Base-by-base conservation (phyloP, 805 yeast genomes). In the Starmerella bombi region DNA sequence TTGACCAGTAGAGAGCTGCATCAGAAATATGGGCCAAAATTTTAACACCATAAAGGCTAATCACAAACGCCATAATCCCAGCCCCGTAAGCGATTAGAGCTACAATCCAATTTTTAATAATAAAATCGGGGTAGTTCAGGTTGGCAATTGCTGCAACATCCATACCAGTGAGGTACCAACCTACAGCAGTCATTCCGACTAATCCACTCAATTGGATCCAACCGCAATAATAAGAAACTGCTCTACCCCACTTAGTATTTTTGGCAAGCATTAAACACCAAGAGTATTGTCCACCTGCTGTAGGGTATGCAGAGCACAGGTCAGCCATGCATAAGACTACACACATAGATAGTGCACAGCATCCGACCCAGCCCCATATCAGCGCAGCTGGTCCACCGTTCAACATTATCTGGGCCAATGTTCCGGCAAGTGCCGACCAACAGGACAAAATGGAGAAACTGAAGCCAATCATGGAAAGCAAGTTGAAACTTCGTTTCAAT, bases 241-340 rank as follows among this genome's bases (percentile, higher is more conserved):
- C 69, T 18, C 65, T 56, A 9, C 71, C 66, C 39, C 62, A 60
- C 41, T 60, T 62, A 27, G 46, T 42, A n/a, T 32, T 42, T 8
- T 27, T 29, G 6, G 52, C 50, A 23, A 57, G 42, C 36, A 52
- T 47, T n/a, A 74, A 67, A 2, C 76, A 76, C 44, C 83, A 80
- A 45, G 76, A 76, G 37, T 80, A 80, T 14, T 78, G 70, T 33
- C 84, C 84, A 17, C 80, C 73, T 15, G 78, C 65, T 9, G 77
- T 76, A 23, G 84, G 84, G 72, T 47, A 47, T 5, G 51, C 51
- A 4, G 50, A 66, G 14, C 79, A 70, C 18, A 77, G 63, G 51
- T 77, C 84, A 0, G 81, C 81, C 70, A 77, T 64, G 16, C 76
- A 67, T 33, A 67, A 58, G 5, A 76, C 80, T 33, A 77, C 81